Base-by-base conservation (phyloP, 768 basidiomycete genomes). In the Tylopilus rubrobrunneus region DNA sequence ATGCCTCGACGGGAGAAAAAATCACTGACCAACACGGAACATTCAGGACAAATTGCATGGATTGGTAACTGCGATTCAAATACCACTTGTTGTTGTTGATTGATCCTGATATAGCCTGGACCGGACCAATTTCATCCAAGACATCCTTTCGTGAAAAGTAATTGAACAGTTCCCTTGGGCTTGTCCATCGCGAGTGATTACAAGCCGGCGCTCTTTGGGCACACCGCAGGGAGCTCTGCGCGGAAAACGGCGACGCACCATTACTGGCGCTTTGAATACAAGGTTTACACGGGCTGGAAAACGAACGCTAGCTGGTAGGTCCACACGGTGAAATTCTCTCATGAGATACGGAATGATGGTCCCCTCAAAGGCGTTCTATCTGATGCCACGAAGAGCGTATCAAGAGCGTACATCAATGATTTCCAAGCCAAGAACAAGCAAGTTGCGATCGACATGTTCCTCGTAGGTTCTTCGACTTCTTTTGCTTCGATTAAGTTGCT, bases 401-500 rank as follows among this genome's bases (percentile, higher is more conserved):
- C 91, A 4, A 83, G 96, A 56, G 95, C 95, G 36, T 99, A 98
- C 64, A 96, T 98, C 64, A 97, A 95, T 64, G 98, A 98, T 67
- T 97, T 99, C 67, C 89, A 95, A 63, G 97, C 98, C 67, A 90
- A 91, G 67, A 84, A 81, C 36, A 99, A 99, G 67, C 97, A 99
- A 64, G 69, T 81, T 4, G 93, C 95, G 0, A 98, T 98, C 55
- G 97, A 99, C 66, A 88, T 93, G 81, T 89, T 98, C 63, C 76
- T 99, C 62, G 96, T 95, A 51, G 42, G 84, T 70, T 9, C 25
- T 28, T n/a, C 41, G 9, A 25, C 33, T 36, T 17, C 36, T 17
- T 48, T 27, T 41, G 44, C 21, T 47, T 58, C 59, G n/a, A n/a
- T n/a, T 7, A 45, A 10, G 21, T 28, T 19, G 45, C 34, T 60